Base-by-base conservation (phyloP, 2,329 filamentous ascomycete species). In the Aurifilum marmelostoma region DNA sequence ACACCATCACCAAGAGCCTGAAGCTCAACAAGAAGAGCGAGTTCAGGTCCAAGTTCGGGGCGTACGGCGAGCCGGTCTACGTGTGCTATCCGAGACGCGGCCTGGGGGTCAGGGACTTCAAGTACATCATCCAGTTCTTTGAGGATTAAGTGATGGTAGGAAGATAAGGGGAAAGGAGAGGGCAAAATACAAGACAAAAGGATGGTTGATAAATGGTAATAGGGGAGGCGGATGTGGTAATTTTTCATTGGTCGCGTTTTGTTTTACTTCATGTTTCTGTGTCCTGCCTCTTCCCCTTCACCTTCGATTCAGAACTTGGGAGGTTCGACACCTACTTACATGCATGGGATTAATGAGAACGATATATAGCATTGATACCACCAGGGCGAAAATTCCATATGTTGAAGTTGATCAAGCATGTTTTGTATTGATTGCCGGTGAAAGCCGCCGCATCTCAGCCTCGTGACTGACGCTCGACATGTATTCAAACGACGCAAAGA, bases 11-110 rank as follows among this genome's bases (percentile, higher is more conserved):
- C 56, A 92, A 92, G 75, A 93, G 94, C 77, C 88, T 97, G 74
- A 91, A 92, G 74, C 84, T 97, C 72, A 91, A 90, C 60, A 89
- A 91, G 77, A 97, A 97, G 87, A 91, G 88, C 66, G 93, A 94
- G 78, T 97, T 97, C 83, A 85, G 94, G 71, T 91, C 92, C 82
- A 97, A 97, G 85, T 88, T 97, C 78, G 94, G 94, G 66, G 92
- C 92, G 5, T 83, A 88, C 69, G 93, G 94, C 71, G 94, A 97
- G 76, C 89, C 92, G 62, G 89, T 95, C 37, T 97, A 93, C 80
- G 93, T 97, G 73, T 94, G 92, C 77, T 97, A 97, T 80, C 94
- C 94, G 54, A 90, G 91, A 69, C 90, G 94, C 76, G 94, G 94
- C 9, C 85, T 97, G 37, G 93, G 93, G 1, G 89, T 94, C 60